Base-by-base conservation (phyloP, 371 early-diverging fungal species). In the Mucor circinelloides region DNA sequence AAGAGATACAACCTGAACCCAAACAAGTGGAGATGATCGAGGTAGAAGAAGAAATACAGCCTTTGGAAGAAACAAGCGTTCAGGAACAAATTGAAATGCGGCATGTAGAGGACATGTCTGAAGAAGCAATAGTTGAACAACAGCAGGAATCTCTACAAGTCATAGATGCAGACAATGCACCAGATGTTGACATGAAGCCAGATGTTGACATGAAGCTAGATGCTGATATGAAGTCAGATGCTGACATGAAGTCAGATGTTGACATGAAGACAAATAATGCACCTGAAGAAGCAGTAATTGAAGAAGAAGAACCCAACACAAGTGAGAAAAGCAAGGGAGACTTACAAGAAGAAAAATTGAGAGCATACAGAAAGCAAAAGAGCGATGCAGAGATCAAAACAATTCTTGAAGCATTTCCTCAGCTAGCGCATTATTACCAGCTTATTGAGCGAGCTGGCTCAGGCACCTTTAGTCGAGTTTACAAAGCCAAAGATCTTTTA, bases 381-480 rank as follows among this genome's bases (percentile, higher is more conserved):
- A 32, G 36, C 3, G 40, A 27, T 57, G 21, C 23, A 58, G 85
- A 85, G n/a, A 84, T 89, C 58, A 58, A 72, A 31, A 58, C 74
- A n/a, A 74, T 86, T 50, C 64, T 70, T 8, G 52, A 67, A 58
- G 71, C 73, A 8, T 89, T 90, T 42, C 86, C 89, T 6, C 77
- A 77, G 0, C 61, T 90, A 1, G 65, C 79, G 19, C 75, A 80
- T 1, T 79, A 85, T 60, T 95, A 89, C 67, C 66, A 81, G 28
- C 75, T 94, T 12, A 34, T 93, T 13, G 85, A 84, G 40, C 90
- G 90, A 76, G 88, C 91, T 60, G 94, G 94, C 2, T 66, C 52
- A 42, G 94, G 99, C 19, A 96, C 99, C 0, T 99, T 99, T 74
- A 94, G 95, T 71, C 88, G 90, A 0, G 99, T 99, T 6, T 99